A percentile compares a stretch with the other conserved stretches of the same genome.
phyloP scores from a whole-genome alignment of 179 eudicot species.

The Amaranthus tricolor region DNA sequence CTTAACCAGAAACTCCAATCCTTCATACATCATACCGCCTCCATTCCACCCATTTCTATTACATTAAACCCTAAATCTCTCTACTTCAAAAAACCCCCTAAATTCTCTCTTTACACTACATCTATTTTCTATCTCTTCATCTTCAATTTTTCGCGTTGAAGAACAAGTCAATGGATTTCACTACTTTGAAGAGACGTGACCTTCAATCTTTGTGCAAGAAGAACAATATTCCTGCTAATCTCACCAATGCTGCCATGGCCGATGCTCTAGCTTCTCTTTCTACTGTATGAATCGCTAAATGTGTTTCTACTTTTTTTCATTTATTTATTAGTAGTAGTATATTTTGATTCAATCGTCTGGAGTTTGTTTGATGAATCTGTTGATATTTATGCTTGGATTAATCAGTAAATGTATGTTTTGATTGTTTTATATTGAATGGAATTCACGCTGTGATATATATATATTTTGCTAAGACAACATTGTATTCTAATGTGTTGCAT shows the following conservation, averaged over 20 bases:
- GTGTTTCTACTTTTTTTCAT: not conserved
- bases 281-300: slow-evolving; percentile 36
- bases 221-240: slow-evolving; percentile 88
- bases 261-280: slow-evolving; percentile 64
- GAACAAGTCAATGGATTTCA: slow-evolving; percentile 64
- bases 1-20: not conserved
- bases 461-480: too few species aligned
- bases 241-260: slow-evolving; percentile 84
- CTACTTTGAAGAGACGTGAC: slow-evolving; percentile 59
- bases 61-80: not conserved
- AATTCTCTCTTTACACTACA: not conserved
- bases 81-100: not conserved
- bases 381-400: not conserved
- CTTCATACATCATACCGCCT: not conserved
- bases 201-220: slow-evolving; percentile 80
- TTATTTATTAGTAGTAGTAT: not conserved
- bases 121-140: not conserved
- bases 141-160: slow-evolving; percentile 37
- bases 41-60: slow-evolving; percentile 17
- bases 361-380: not conserved
- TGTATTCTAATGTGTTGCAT: not conserved
- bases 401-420: not conserved
- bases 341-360: not conserved
- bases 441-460: not conserved
- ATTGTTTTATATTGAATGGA: not conserved